Conservation (phyloP, 169 alveolate genomes). For the Theileria parva region DNA sequence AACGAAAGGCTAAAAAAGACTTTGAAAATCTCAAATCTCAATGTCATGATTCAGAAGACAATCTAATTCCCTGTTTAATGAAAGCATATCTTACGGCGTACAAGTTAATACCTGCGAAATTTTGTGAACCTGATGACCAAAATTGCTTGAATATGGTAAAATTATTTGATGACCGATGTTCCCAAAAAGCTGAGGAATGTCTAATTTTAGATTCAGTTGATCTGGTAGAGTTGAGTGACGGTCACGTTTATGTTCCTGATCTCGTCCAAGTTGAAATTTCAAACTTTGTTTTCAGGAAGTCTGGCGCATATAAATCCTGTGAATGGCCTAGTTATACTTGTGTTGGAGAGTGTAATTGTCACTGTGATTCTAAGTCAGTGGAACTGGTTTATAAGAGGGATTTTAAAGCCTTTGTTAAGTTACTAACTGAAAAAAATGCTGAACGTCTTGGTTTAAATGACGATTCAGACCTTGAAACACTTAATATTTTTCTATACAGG, state of each 20-base stretch:
- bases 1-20: neutral
- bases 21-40: neutral
- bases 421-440: neutral
- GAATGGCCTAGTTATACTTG: neutral
- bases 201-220: neutral
- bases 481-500: neutral
- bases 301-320: conserved; percentile 2
- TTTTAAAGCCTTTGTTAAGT: neutral
- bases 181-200: neutral
- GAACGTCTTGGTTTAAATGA: neutral
- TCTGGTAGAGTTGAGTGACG: neutral
- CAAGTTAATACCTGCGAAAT: neutral
- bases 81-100: neutral
- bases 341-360: conserved; percentile 6
- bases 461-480: neutral
- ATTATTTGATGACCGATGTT: neutral
- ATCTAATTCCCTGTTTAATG: neutral
- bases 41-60: neutral
- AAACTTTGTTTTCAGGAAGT: neutral
- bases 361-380: neutral
- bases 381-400: conserved; percentile 1
- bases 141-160: neutral
- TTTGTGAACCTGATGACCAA: neutral
- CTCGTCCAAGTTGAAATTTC: conserved; percentile 5
- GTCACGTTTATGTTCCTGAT: neutral